Conservation (phyloP, 106 monocot species). For the Acanthochlamys bracteata region DNA sequence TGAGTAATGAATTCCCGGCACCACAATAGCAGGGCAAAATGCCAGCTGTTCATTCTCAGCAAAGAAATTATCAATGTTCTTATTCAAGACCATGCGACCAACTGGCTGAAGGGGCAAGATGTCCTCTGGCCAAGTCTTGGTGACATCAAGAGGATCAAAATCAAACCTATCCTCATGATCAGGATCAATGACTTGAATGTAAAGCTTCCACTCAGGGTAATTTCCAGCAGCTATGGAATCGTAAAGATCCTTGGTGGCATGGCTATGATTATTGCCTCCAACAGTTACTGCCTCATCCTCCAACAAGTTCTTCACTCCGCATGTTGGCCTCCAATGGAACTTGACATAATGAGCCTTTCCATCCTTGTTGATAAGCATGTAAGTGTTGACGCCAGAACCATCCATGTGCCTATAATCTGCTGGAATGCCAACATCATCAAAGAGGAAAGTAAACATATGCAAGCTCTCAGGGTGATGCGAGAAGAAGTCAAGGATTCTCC, state of each 20-base stretch:
- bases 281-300: constrained; percentile 60
- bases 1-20: constrained; percentile 72
- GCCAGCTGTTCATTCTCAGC: constrained; percentile 82
- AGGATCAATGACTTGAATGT: constrained; percentile 69
- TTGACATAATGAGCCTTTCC: constrained; percentile 71
- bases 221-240: constrained; percentile 71
- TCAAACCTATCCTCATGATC: constrained; percentile 64
- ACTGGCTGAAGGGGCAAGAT: constrained; percentile 70
- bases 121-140: constrained; percentile 86
- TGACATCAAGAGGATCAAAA: constrained; percentile 83
- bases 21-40: constrained; percentile 68
- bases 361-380: constrained; percentile 46
- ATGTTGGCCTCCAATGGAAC: constrained; percentile 80
- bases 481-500: constrained; percentile 80
- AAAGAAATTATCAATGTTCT: constrained; percentile 79
- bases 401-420: constrained; percentile 76
- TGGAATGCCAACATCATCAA: constrained; percentile 69
- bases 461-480: constrained; percentile 79
- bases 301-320: constrained; percentile 62
- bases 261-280: constrained; percentile 76
- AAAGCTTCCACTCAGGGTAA: constrained; percentile 78
- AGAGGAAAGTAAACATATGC: constrained; percentile 78
- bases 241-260: constrained; percentile 72
- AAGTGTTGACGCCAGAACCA: constrained; percentile 76
- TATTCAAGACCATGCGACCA: constrained; percentile 70